Percentiles rank a stretch among this genome's conserved stretches.
phyloP scores from a whole-genome alignment of 306 rosid genomes.

The Prunus mume region DNA sequence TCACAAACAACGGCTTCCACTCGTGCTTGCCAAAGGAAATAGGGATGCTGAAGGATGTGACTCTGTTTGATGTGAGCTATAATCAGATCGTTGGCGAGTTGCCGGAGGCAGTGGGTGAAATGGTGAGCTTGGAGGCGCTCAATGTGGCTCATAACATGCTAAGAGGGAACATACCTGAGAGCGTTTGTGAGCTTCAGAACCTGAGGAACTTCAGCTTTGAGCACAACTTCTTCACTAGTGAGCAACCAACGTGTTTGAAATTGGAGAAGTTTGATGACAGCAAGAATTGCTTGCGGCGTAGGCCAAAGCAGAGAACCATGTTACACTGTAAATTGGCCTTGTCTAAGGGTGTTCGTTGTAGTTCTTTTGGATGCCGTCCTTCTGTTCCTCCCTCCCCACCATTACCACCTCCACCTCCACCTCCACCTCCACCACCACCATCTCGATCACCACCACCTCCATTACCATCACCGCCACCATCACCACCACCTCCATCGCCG shows the following conservation, averaged over 20 bases:
- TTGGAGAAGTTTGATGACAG: slow-evolving; percentile 19
- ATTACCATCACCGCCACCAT: neutral
- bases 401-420: slow-evolving; percentile 8
- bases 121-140: slow-evolving; percentile 53
- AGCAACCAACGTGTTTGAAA: slow-evolving; percentile 23
- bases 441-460: neutral
- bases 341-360: slow-evolving; percentile 21
- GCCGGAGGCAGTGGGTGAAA: slow-evolving; percentile 42
- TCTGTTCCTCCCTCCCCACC: slow-evolving; percentile 36
- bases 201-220: slow-evolving; percentile 29
- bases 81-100: slow-evolving; percentile 53
- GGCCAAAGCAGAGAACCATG: slow-evolving; percentile 33
- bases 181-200: slow-evolving; percentile 31
- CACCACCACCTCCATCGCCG: neutral
- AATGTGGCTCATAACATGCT: slow-evolving; percentile 58
- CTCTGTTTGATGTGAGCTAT: slow-evolving; percentile 59
- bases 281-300: slow-evolving; percentile 30
- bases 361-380: slow-evolving; percentile 23
- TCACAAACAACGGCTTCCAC: slow-evolving; percentile 42
- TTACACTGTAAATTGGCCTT: slow-evolving; percentile 25
- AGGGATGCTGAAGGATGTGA: slow-evolving; percentile 52
- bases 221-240: slow-evolving; percentile 33
- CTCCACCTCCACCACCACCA: neutral
- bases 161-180: slow-evolving; percentile 28
- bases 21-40: slow-evolving; percentile 63